These are phyloP conservation scores for Periconia sp. DNA, from an alignment of 2,329 filamentous ascomycete species.

Conservation along the genomic window DNA sequence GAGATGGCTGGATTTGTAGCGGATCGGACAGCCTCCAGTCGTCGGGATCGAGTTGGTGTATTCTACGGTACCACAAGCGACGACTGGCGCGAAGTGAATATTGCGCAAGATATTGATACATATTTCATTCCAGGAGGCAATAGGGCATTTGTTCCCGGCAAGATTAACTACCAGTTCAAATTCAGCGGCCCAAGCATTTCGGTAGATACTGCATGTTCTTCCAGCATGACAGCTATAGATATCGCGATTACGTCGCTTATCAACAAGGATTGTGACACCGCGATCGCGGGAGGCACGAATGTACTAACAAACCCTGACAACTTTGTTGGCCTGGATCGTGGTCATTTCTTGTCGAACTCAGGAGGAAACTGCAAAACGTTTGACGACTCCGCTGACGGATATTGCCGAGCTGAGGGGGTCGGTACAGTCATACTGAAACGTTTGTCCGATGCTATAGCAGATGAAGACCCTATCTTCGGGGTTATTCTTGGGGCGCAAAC, in stretches of 20 bases:
- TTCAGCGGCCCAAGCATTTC: conserved; percentile 18
- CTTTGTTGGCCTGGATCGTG: conserved; percentile 22
- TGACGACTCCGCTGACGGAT: conserved; percentile 33
- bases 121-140: conserved; percentile 49
- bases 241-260: conserved; percentile 26
- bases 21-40: conserved; percentile 13
- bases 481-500: conserved; percentile 37
- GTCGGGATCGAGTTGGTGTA: conserved; percentile 36
- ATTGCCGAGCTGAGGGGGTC: conserved; percentile 35
- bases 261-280: conserved; percentile 30
- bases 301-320: conserved; percentile 35
- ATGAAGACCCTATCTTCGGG: conserved; percentile 40
- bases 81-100: conserved; percentile 23
- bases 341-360: conserved; percentile 27
- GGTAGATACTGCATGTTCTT: conserved; percentile 19
- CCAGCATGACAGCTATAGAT: conserved; percentile 12
- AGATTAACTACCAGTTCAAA: conserved; percentile 42
- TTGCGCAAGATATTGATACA: conserved; percentile 40
- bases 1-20: conserved; percentile 17
- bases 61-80: conserved; percentile 27
- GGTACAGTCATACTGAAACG: conserved; percentile 38
- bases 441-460: conserved; percentile 33
- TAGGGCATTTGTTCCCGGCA: conserved; percentile 54
- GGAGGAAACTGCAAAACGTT: conserved; percentile 37
- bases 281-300: conserved; percentile 27